These are phyloP conservation scores for Hordeum marinum DNA, from an alignment of 176 grass and related monocot genomes.

Conservation along the genomic window DNA sequence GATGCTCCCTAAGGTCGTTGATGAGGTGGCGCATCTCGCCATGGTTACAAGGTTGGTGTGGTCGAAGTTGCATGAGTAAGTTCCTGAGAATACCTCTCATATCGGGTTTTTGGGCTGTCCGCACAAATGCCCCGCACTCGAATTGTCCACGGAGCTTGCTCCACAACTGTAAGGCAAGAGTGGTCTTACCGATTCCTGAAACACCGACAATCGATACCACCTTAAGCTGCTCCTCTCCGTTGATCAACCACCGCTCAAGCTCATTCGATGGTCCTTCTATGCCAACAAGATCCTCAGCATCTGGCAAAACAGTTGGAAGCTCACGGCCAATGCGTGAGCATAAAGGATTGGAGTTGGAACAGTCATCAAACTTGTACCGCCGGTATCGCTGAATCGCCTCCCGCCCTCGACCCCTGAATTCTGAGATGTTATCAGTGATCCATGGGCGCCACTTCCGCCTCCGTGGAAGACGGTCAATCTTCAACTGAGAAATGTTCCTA, in stretches of 20 bases:
- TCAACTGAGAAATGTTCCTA: not conserved
- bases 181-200: not conserved
- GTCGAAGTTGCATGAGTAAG: not conserved
- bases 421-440: not conserved
- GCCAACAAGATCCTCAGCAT: not conserved
- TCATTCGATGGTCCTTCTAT: not conserved
- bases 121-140: not conserved
- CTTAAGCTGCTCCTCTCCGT: not conserved
- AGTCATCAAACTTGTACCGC: not conserved
- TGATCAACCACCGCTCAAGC: not conserved
- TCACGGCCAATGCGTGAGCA: not conserved
- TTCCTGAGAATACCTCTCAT: not conserved
- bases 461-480: not conserved
- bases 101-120: not conserved
- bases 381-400: not conserved
- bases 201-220: not conserved
- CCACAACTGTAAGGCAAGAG: not conserved
- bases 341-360: not conserved
- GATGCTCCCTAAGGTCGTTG: not conserved
- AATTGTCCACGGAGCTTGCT: not conserved
- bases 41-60: not conserved
- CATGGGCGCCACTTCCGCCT: not conserved
- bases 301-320: not conserved
- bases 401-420: not conserved
- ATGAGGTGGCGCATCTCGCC: not conserved